Evolutionary conservation across 1,284 basidiomycete species (phyloP), one percentile per base, ranked within the genome.

Genomic region (Apiotrichum montevideense): DNA sequence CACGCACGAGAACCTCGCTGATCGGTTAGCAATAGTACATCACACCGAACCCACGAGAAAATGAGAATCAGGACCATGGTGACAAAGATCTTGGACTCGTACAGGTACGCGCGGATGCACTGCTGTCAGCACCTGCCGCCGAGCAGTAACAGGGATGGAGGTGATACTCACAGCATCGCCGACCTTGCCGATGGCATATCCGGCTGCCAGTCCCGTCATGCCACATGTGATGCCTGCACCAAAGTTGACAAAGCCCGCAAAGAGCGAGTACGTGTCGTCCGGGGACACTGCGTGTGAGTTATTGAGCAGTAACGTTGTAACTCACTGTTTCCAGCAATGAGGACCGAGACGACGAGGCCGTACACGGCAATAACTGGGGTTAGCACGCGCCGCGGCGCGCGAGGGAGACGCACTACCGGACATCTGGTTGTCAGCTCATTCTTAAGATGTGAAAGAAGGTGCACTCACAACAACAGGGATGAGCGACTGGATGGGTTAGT

Each of bases 151-250:
- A 15, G n/a, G 15, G 37, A 21, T 21, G 21, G 21, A 21, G 21
- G 21, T 21, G 21, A 13, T 14, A 72, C 87, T 61, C 67, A 92
- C 93, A 29, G 94, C 86, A 72, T 98, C 95, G 55, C 94, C 95
- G 33, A 98, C 91, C 61, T 88, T 85, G 35, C 95, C 95, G 72
- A 98, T 95, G n/a, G 95, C 93, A 72, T 93, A 95, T 6, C 95
- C 95, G 2, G 95, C 95, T n/a, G 93, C 88, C 47, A 98, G 77
- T 57, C 95, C 95, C 11, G 95, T 63, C 35, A 59, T 5, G 6
- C 62, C 62, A 46, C 62, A 63, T 1, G 62, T 85, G 35, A 98
- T 80, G 34, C 96, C 95, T 10, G 95, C 96, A 9, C 88, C 92
- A 34, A 98, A 85, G 75, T 98, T 95, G 47, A 96, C 83, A 76